Conservation (phyloP, 2,329 filamentous ascomycete species). For the Decorospora gaudefroyi region DNA sequence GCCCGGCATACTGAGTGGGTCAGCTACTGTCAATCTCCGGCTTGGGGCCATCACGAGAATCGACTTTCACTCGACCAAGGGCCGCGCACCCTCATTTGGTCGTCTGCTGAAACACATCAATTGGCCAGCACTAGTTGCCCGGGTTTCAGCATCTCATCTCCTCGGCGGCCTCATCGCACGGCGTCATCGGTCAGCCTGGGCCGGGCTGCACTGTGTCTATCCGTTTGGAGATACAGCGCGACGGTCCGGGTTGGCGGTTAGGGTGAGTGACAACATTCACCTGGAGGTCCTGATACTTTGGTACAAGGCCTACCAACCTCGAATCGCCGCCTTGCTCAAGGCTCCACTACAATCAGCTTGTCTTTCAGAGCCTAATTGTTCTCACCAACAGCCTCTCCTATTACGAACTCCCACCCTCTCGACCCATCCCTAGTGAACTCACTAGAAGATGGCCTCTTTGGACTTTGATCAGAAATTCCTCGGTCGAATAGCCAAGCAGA, state of each 20-base stretch:
- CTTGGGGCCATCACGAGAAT: slow-evolving; percentile 38
- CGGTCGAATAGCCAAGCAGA: slow-evolving; percentile 81
- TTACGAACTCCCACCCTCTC: slow-evolving; percentile 10
- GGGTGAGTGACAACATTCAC: slow-evolving; percentile 30
- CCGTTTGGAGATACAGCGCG: slow-evolving; percentile 40
- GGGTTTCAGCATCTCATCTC: slow-evolving; percentile 36
- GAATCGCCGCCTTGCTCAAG: neutral
- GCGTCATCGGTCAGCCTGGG: slow-evolving; percentile 39
- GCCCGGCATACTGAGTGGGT: too few relatives aligned
- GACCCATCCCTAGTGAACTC: slow-evolving; percentile 5
- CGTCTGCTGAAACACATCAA: slow-evolving; percentile 37
- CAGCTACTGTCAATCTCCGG: too few relatives aligned
- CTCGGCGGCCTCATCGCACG: slow-evolving; percentile 25
- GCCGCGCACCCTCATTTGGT: slow-evolving; percentile 31
- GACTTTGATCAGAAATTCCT: slow-evolving; percentile 98
- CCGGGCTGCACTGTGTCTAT: slow-evolving; percentile 42
- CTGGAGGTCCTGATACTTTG: slow-evolving; percentile 3
- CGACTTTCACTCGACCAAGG: slow-evolving; percentile 37
- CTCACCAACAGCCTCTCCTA: slow-evolving; percentile 1
- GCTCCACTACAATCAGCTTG: neutral
- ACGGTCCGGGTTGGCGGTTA: slow-evolving; percentile 39
- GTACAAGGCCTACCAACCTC: neutral
- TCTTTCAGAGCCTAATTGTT: too few relatives aligned
- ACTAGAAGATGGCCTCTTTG: slow-evolving; percentile 79
- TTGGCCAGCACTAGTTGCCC: slow-evolving; percentile 37